A percentile compares a stretch with the other conserved stretches of the same genome.
phyloP scores from a whole-genome alignment of 192 early-diverging fungal genomes.

The Coemansia umbellata region DNA sequence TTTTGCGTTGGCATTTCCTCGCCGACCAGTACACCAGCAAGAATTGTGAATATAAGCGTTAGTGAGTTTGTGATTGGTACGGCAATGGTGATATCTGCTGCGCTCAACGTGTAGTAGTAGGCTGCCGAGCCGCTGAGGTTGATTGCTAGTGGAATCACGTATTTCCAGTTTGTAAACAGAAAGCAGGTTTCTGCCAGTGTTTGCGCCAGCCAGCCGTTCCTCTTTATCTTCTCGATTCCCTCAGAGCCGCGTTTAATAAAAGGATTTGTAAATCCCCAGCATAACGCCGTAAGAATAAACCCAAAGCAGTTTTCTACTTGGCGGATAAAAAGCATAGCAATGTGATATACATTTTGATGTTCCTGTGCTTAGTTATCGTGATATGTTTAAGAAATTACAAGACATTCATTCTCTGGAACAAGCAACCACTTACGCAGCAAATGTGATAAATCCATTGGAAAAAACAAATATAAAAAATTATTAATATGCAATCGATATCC shows the following conservation, averaged over 20 bases:
- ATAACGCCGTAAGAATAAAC: slow-evolving; percentile 68
- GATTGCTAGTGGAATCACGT: slow-evolving; percentile 77
- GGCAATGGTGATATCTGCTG: slow-evolving; percentile 79
- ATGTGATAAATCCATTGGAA: neutral
- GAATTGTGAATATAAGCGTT: slow-evolving; percentile 79
- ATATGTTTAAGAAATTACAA: neutral
- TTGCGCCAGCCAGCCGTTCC: slow-evolving; percentile 55
- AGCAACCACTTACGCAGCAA: slow-evolving; percentile 5
- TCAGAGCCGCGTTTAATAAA: slow-evolving; percentile 86
- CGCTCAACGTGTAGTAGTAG: slow-evolving; percentile 89
- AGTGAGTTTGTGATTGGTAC: slow-evolving; percentile 91
- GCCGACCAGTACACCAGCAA: slow-evolving; percentile 76
- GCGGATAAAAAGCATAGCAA: no score
- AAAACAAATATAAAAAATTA: neutral
- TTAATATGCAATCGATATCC: no score
- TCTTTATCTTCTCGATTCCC: slow-evolving; percentile 74
- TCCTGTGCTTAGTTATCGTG: no score
- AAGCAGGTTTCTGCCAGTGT: slow-evolving; percentile 64
- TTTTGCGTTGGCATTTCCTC: slow-evolving; percentile 65
- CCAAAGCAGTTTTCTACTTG: slow-evolving; percentile 45
- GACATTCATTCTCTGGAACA: no score
- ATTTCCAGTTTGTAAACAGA: slow-evolving; percentile 85
- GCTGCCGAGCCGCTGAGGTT: slow-evolving; percentile 90
- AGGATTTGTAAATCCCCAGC: slow-evolving; percentile 97
- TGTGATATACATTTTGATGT: no score